Evolutionary conservation across 768 basidiomycete species (phyloP).

Genomic region (Termitomyces sp.): DNA sequence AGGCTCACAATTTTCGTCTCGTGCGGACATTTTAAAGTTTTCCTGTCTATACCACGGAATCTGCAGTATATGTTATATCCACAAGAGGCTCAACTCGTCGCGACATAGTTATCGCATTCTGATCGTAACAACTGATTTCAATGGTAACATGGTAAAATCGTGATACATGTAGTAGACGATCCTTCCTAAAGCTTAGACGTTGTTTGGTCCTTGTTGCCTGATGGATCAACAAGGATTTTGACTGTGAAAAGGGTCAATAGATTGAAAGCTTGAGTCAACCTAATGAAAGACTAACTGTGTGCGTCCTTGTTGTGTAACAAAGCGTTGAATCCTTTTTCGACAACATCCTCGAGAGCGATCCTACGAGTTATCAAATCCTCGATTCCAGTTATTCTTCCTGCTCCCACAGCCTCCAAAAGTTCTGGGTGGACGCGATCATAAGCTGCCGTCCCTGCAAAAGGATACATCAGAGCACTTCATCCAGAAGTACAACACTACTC

Average conservation of each 20-base stretch:
- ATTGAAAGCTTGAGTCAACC: neutral
- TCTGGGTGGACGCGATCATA: conserved; percentile 38
- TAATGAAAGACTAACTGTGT: conserved; percentile 31
- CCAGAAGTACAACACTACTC: conserved; percentile 2
- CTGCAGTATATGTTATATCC: too few species aligned
- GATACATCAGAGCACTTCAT: neutral
- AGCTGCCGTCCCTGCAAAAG: conserved; percentile 30
- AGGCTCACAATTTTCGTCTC: too few species aligned
- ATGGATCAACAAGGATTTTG: conserved; percentile 37
- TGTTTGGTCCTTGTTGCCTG: neutral
- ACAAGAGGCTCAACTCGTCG: too few species aligned
- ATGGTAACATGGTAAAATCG: neutral
- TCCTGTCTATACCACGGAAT: too few species aligned
- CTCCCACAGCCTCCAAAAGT: conserved; percentile 36
- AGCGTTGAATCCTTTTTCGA: conserved; percentile 40
- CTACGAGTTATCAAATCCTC: conserved; percentile 42
- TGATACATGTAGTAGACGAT: neutral
- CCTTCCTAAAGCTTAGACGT: neutral
- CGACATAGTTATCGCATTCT: neutral
- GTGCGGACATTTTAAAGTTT: neutral
- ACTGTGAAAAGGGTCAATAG: conserved; percentile 20
- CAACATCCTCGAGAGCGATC: conserved; percentile 40
- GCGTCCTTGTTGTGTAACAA: conserved; percentile 39
- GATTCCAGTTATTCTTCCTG: conserved; percentile 36
- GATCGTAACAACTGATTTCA: too few species aligned